These are phyloP conservation scores for Pyricularia sp. DNA, from an alignment of 2,329 filamentous ascomycete genomes.

Conservation along the genomic window DNA sequence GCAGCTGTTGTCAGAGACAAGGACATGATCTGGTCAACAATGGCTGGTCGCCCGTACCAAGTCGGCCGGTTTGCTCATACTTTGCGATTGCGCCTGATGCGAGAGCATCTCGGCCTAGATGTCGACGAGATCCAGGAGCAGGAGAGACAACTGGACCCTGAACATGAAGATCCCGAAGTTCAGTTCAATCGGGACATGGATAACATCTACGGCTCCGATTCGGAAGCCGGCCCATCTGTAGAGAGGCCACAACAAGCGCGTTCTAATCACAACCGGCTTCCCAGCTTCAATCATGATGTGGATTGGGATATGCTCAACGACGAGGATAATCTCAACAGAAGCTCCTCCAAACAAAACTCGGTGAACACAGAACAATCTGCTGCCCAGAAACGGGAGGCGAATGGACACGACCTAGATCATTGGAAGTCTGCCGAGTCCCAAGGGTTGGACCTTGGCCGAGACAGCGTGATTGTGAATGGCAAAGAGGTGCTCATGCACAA, in stretches of 20 bases:
- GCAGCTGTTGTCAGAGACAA: constrained; percentile 87
- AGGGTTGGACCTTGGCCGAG: constrained; percentile 55
- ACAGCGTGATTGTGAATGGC: constrained; percentile 58
- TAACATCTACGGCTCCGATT: constrained; percentile 39
- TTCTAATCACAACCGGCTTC: constrained; percentile 29
- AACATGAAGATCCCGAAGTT: constrained; percentile 32
- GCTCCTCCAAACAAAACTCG: constrained; percentile 14
- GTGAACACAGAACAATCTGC: constrained; percentile 20
- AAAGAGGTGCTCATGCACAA: constrained; percentile 64
- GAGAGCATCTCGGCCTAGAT: constrained; percentile 92
- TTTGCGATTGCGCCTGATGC: constrained; percentile 86
- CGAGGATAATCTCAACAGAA: constrained; percentile 29
- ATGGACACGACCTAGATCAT: constrained; percentile 67
- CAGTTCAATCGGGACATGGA: constrained; percentile 52
- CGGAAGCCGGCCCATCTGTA: constrained; percentile 8
- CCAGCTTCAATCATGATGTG: constrained; percentile 70
- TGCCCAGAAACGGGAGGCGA: constrained; percentile 57
- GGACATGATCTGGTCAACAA: constrained; percentile 83
- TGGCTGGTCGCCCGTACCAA: constrained; percentile 82
- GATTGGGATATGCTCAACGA: constrained; percentile 21
- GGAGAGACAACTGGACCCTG: constrained; percentile 58
- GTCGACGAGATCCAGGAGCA: constrained; percentile 85
- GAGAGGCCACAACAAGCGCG: constrained; percentile 9
- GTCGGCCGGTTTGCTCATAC: constrained; percentile 92
- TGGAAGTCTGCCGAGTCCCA: constrained; percentile 57